phyloP scores from a whole-genome alignment of 139 green algal species.

The Volvox reticuliferus region DNA sequence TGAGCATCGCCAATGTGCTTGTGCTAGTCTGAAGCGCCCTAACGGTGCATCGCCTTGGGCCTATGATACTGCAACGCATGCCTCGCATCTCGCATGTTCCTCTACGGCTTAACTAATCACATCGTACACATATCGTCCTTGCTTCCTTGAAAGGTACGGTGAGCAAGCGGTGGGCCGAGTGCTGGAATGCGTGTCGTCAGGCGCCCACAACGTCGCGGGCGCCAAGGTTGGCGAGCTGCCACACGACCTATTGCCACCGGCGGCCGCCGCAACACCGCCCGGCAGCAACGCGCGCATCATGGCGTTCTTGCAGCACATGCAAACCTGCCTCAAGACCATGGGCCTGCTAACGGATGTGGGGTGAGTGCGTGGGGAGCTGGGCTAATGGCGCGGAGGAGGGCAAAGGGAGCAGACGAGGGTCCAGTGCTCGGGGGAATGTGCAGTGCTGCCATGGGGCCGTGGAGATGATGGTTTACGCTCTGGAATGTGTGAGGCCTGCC shows the following conservation, averaged over 20 bases:
- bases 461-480: too few species aligned
- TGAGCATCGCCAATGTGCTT: too few species aligned
- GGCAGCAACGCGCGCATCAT: neutral
- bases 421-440: neutral
- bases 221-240: conserved; percentile 15
- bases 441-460: too few species aligned
- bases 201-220: conserved; percentile 23
- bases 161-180: neutral
- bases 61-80: too few species aligned
- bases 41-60: too few species aligned
- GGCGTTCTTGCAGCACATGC: conserved; percentile 17
- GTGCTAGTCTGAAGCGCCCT: too few species aligned
- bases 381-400: neutral
- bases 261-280: too few species aligned
- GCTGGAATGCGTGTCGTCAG: conserved; percentile 14
- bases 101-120: too few species aligned
- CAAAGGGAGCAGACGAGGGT: neutral
- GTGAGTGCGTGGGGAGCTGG: neutral
- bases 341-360: conserved; percentile 1
- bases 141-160: conserved; percentile 20
- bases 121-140: too few species aligned
- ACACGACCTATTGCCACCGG: neutral
- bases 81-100: too few species aligned
- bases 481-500: too few species aligned
- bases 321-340: conserved; percentile 35